Evolutionary conservation across 2,329 filamentous ascomycete species (phyloP), one percentile per base, ranked within the genome.

Genomic region (Colletotrichum chrysophilum): DNA sequence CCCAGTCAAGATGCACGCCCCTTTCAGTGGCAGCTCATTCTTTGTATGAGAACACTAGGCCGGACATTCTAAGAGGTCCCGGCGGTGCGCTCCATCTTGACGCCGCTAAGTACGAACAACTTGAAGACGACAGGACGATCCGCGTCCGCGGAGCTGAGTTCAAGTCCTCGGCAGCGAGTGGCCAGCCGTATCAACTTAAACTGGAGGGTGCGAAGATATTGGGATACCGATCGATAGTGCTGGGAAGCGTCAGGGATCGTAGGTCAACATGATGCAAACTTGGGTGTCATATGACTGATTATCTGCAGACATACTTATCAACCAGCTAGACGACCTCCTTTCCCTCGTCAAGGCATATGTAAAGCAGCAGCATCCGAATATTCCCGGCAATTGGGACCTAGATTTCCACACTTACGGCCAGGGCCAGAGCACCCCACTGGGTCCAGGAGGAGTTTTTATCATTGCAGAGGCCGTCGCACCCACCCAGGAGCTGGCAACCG

Each of bases 391-490:
- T 6, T 52, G 43, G 43, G 43, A 52, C 6, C 43, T 52, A 21
- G 43, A 52, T 24, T 52, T 52, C n/a, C 43, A 52, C 43, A 52
- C 43, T 12, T 52, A 52, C 10, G 43, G 43, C 10, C 43, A 52
- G 10, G 43, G 43, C 1, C 43, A 52, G 12, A 52, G n/a, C n/a
- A 52, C 43, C 3, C 43, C 43, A 52, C n/a, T 21, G n/a, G n/a
- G 43, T 7, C 43, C 43, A 7, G 43, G 43, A 10, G 87, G 89
- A 48, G 78, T 91, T 0, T 89, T 86, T 68, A 77, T 91, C 12
- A 80, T 90, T 7, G 88, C 84, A 1, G 88, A 91, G 68, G 86
- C 83, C 0, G 77, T 88, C 5, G 89, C 88, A 0, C 74, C 82
- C 0, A 85, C 87, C 0, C 88, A 90, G 71, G 81, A 84, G 7